Conservation (phyloP, 2,329 filamentous ascomycete genomes). For the Pseudocercospora pini-densiflorae region DNA sequence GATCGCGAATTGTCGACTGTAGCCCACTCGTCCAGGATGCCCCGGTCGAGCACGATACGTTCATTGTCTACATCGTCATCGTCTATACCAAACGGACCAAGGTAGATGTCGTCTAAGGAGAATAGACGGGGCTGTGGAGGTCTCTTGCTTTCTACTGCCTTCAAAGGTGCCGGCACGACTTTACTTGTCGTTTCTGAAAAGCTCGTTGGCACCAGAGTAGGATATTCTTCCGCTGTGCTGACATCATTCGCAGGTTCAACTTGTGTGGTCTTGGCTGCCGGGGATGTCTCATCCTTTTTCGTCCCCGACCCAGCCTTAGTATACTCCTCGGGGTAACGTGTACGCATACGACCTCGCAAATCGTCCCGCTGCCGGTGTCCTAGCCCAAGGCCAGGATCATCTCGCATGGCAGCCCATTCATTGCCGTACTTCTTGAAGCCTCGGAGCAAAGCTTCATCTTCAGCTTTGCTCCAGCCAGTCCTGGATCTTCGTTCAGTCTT, state of each 20-base stretch:
- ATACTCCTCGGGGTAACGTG: constrained; percentile 62
- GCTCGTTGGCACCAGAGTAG: background rate
- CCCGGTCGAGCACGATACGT: constrained; percentile 40
- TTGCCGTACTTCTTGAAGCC: constrained; percentile 64
- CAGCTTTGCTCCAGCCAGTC: constrained; percentile 59
- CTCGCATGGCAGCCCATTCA: constrained; percentile 63
- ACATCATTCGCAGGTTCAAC: background rate
- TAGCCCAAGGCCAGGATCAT: constrained; percentile 59
- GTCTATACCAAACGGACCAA: constrained; percentile 29
- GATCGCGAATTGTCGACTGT: constrained; percentile 12
- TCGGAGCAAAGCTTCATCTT: constrained; percentile 62
- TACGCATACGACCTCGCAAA: constrained; percentile 65
- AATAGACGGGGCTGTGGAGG: constrained; percentile 28
- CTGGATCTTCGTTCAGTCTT: constrained; percentile 57
- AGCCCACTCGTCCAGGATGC: constrained; percentile 41
- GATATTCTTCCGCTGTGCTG: background rate
- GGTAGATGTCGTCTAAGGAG: constrained; percentile 38
- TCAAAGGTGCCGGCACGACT: background rate
- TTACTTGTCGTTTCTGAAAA: background rate
- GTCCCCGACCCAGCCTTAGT: constrained; percentile 45
- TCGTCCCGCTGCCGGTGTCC: constrained; percentile 60
- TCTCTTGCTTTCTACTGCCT: constrained; percentile 1
- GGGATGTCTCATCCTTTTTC: background rate
- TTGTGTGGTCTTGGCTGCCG: background rate
- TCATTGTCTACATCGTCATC: constrained; percentile 32